These are phyloP conservation scores for Vitellaria paradoxa DNA, from an alignment of 179 eudicot genomes.

Conservation along the genomic window DNA sequence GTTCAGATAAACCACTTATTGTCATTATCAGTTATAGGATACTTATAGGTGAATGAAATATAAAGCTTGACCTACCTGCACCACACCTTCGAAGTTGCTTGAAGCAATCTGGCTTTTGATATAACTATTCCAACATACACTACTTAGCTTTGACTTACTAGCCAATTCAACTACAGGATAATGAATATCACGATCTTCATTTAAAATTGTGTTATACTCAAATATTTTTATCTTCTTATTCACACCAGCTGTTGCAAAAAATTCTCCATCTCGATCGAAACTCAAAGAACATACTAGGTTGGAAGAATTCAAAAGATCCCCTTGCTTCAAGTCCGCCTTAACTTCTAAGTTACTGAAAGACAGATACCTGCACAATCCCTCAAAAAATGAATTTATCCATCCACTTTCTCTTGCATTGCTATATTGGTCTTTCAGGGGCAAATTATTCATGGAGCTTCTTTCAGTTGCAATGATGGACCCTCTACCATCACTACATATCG, in stretches of 20 bases:
- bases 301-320: conserved; percentile 85
- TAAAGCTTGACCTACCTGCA: conserved; percentile 57
- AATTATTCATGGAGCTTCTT: conserved; percentile 58
- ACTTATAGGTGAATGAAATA: not conserved
- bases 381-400: conserved; percentile 88
- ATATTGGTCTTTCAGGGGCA: conserved; percentile 38
- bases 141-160: conserved; percentile 84
- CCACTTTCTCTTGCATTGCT: conserved; percentile 49
- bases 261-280: conserved; percentile 94
- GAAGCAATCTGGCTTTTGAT: conserved; percentile 97
- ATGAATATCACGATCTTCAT: conserved; percentile 80
- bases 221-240: conserved; percentile 95
- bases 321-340: conserved; percentile 90
- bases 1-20: not conserved
- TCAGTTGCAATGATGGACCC: conserved; percentile 66
- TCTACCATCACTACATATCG: conserved; percentile 57
- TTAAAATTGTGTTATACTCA: conserved; percentile 66
- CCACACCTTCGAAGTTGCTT: conserved; percentile 90
- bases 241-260: conserved; percentile 95
- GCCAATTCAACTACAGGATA: conserved; percentile 92
- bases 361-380: conserved; percentile 85
- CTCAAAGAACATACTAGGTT: conserved; percentile 88
- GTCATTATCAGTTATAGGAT: not conserved
- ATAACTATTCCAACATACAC: conserved; percentile 96
- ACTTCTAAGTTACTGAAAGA: conserved; percentile 64